phyloP scores from a whole-genome alignment of 2,329 filamentous ascomycete species.

The Kalaharituber pfeilii region DNA sequence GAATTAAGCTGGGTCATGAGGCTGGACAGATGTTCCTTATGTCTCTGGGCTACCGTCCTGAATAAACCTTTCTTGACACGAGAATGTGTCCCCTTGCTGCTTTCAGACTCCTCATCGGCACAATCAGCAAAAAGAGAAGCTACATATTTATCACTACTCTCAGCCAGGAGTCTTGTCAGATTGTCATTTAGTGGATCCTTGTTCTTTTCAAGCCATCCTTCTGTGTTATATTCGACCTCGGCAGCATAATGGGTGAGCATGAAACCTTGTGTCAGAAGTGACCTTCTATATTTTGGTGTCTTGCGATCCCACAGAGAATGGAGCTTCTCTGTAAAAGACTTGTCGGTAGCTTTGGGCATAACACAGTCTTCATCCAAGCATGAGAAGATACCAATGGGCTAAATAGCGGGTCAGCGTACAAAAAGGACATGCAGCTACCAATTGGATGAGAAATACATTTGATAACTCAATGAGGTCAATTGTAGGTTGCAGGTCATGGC shows the following conservation, averaged over 20 bases:
- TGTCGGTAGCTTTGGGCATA: conserved; percentile 97
- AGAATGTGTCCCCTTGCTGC: conserved; percentile 47
- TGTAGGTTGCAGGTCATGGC: conserved; percentile 87
- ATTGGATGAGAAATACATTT: conserved; percentile 33
- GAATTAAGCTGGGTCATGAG: conserved; percentile 88
- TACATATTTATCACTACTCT: conserved; percentile 67
- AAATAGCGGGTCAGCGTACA: background rate
- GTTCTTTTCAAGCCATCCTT: conserved; percentile 96
- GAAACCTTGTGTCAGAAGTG: conserved; percentile 77
- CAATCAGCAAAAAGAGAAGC: conserved; percentile 78
- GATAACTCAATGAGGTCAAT: conserved; percentile 93
- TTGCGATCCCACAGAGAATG: conserved; percentile 94
- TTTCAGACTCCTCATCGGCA: conserved; percentile 56
- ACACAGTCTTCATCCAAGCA: conserved; percentile 95
- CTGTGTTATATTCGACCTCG: conserved; percentile 90
- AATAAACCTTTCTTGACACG: conserved; percentile 95
- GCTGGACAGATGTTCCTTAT: conserved; percentile 96
- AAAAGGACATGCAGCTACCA: background rate
- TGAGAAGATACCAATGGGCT: conserved; percentile 91
- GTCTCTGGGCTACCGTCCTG: conserved; percentile 84
- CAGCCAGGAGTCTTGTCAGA: conserved; percentile 69
- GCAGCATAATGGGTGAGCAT: conserved; percentile 94
- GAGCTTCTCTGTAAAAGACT: conserved; percentile 93
- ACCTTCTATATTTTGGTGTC: conserved; percentile 78
- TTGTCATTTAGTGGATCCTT: conserved; percentile 98